Evolutionary conservation across 2,329 filamentous ascomycete species (phyloP).

Genomic region (Diplodia corticola): DNA sequence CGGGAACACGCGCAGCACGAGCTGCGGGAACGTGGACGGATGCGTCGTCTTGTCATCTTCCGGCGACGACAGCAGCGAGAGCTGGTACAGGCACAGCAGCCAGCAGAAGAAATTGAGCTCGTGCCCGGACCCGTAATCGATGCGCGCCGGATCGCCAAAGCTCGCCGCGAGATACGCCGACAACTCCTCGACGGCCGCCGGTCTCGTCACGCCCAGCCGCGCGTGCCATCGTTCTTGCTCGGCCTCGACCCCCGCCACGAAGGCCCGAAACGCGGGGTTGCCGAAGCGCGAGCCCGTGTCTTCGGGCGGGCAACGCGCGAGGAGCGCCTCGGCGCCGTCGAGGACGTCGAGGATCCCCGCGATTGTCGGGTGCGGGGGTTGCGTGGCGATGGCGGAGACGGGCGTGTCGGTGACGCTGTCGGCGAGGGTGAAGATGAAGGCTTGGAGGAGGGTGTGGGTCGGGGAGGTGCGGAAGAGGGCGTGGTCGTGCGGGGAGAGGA

Average conservation of each 20-base stretch:
- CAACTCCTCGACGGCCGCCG: conserved; percentile 65
- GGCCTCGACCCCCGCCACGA: conserved; percentile 65
- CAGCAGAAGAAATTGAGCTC: conserved; percentile 97
- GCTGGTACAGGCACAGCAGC: conserved; percentile 89
- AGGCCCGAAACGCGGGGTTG: conserved; percentile 84
- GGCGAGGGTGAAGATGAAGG: conserved; percentile 84
- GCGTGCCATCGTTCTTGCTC: conserved; percentile 63
- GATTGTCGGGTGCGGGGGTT: conserved; percentile 53
- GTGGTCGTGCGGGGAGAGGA: conserved; percentile 79
- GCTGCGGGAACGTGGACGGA: conserved; percentile 70
- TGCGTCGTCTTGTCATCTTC: too few relatives aligned
- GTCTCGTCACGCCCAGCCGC: conserved; percentile 55
- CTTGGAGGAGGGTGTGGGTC: conserved; percentile 72
- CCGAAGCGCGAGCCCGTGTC: conserved; percentile 91
- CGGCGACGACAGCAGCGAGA: conserved; percentile 63
- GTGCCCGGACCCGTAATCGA: conserved; percentile 97
- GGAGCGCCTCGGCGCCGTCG: conserved; percentile 64
- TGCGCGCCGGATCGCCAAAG: conserved; percentile 81
- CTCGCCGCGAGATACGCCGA: conserved; percentile 79
- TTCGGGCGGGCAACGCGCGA: conserved; percentile 72
- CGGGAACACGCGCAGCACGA: conserved; percentile 77
- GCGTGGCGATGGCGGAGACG: conserved; percentile 57
- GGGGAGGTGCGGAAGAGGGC: conserved; percentile 76
- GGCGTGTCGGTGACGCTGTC: conserved; percentile 75
- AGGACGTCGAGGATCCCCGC: conserved; percentile 69